Conservation (phyloP, 2,329 filamentous ascomycete species). For the Gaeumannomyces sp. region DNA sequence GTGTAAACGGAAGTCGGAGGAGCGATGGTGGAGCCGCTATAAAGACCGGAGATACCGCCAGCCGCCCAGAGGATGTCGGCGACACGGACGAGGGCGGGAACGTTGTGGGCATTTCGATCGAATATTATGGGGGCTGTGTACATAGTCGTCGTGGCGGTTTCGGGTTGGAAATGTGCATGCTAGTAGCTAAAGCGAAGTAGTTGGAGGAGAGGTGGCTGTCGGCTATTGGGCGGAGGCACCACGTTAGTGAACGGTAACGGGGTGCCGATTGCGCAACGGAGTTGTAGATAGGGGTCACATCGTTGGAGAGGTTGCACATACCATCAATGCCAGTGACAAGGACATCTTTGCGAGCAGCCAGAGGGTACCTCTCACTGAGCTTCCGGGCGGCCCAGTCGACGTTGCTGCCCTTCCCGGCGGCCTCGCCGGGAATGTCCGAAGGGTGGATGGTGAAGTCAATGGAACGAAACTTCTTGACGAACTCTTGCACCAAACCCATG, state of each 20-base stretch:
- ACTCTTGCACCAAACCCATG: conserved; percentile 53
- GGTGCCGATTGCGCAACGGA: too few species aligned
- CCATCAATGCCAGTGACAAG: conserved; percentile 69
- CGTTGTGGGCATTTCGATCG: conserved; percentile 64
- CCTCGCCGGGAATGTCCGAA: conserved; percentile 57
- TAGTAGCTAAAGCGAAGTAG: conserved; percentile 60
- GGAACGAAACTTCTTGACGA: conserved; percentile 57
- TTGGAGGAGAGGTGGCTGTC: conserved; percentile 64
- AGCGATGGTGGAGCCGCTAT: conserved; percentile 55
- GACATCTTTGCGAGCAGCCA: conserved; percentile 49
- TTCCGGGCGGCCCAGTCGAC: conserved; percentile 64
- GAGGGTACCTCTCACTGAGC: conserved; percentile 54
- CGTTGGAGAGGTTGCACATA: conserved; percentile 34
- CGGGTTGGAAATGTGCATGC: conserved; percentile 53
- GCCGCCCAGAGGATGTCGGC: conserved; percentile 68
- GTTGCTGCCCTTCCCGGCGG: conserved; percentile 70
- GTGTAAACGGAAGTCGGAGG: conserved; percentile 72
- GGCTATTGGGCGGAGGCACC: conserved; percentile 36
- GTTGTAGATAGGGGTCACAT: too few species aligned
- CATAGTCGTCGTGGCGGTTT: conserved; percentile 55
- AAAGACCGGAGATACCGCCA: conserved; percentile 63
- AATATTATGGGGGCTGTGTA: conserved; percentile 69
- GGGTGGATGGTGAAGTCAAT: conserved; percentile 66
- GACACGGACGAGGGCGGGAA: conserved; percentile 62
- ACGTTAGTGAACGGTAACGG: conserved; percentile 23